These are phyloP conservation scores for Cyclotella atomus DNA, from an alignment of 108 stramenopile genomes.

Conservation along the genomic window DNA sequence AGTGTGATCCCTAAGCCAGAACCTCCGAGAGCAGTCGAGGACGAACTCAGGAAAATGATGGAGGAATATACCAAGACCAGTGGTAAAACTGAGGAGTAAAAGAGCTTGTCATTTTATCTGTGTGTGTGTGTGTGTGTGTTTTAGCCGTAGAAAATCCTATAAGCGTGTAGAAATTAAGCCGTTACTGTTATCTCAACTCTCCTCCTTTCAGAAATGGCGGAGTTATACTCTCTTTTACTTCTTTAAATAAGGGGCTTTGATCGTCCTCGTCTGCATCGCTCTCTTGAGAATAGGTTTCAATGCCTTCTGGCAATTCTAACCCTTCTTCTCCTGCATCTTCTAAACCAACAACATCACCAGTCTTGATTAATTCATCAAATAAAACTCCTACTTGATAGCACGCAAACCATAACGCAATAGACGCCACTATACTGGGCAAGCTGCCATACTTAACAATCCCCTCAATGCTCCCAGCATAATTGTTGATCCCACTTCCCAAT, in stretches of 20 bases:
- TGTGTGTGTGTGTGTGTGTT: too few relatives aligned
- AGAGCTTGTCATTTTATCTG: too few relatives aligned
- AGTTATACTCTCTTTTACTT: neutral
- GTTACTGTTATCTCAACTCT: too few relatives aligned
- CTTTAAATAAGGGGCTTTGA: slow-evolving; percentile 2
- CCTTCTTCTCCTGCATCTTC: slow-evolving; percentile 20
- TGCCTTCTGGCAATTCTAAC: slow-evolving; percentile 13
- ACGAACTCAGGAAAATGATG: slow-evolving; percentile 21
- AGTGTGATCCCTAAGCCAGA: slow-evolving; percentile 26
- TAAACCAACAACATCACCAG: slow-evolving; percentile 66
- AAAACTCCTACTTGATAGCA: slow-evolving; percentile 74
- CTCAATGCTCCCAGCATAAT: slow-evolving; percentile 71
- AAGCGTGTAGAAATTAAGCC: too few relatives aligned
- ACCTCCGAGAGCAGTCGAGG: slow-evolving; percentile 15
- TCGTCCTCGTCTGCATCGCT: neutral
- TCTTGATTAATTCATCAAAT: slow-evolving; percentile 69
- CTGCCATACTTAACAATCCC: slow-evolving; percentile 72
- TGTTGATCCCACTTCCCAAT: slow-evolving; percentile 78
- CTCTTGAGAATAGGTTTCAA: neutral
- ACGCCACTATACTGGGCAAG: slow-evolving; percentile 72
- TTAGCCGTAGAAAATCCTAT: too few relatives aligned
- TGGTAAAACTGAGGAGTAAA: too few relatives aligned
- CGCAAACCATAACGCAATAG: slow-evolving; percentile 67
- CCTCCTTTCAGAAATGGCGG: slow-evolving; percentile 8
- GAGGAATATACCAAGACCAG: neutral